Base-by-base conservation (phyloP, 2,329 filamentous ascomycete genomes). In the Arthrobotrys musiformis region DNA sequence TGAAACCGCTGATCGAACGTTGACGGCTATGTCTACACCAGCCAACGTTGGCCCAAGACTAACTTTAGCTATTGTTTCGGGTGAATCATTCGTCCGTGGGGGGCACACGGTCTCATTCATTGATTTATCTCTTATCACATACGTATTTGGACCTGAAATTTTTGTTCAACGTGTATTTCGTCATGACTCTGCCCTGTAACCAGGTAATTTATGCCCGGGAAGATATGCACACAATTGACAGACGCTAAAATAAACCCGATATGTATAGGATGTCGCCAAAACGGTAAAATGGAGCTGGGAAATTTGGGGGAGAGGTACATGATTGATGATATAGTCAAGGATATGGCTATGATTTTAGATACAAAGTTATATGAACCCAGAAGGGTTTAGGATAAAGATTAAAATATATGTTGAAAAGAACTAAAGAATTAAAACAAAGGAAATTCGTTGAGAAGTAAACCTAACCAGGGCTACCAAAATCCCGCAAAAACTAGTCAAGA, bases 401-500 rank as follows among this genome's bases (percentile, higher is more conserved):
- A 58, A 63, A 63, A 22, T 46, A 48, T 37, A 61, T 61, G 30
- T 52, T 42, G 33, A 56, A 68, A 19, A 58, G 46, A 68, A 42
- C 26, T 24, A 63, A 42, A 44, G 62, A 48, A 35, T 66, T 62
- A 67, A 17, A 24, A 77, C 73, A 77, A 77, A 77, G 52, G 72
- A 70, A 77, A 77, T 40, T 77, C 73, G 73, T 70, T 33, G 44
- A 54, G 46, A 50, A 62, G n/a, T n/a, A n/a, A 63, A 77, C 66
- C 73, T 48, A 60, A 60, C 72, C 64, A 63, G 72, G 72, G 72
- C 48, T 66, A 13, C 44, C 19, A 30, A 42, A 52, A 15, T 52
- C 30, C 33, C 33, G 33, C 54, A 58, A 26, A 56, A 42, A 35
- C 33, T 42, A 30, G 26, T n/a, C 11, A 42, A 72, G 35, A n/a